phyloP scores from a whole-genome alignment of 176 grass and related monocot genomes.

The Aegilops umbellulata region DNA sequence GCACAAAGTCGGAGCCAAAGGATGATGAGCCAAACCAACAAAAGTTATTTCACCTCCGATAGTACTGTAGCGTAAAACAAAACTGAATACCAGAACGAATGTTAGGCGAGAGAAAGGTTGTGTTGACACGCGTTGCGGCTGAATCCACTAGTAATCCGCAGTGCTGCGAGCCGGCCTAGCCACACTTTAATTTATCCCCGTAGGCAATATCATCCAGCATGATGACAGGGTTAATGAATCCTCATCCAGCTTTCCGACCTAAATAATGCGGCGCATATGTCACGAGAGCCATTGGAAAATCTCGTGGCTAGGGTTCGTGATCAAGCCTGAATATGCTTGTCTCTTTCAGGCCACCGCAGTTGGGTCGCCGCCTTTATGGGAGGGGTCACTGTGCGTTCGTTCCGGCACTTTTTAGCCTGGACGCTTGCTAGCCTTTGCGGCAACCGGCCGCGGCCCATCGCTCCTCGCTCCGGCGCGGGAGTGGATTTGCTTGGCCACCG shows the following conservation, averaged over 20 bases:
- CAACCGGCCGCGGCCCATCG: neutral
- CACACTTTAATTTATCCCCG: neutral
- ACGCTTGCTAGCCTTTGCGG: constrained; percentile 3
- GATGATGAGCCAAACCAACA: too few species aligned
- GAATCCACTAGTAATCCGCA: neutral
- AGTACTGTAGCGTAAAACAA: too few species aligned
- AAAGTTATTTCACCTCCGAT: too few species aligned
- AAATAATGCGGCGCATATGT: neutral
- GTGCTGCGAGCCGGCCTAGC: too few species aligned
- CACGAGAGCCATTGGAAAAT: neutral
- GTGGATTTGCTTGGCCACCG: neutral
- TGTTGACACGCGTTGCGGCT: neutral
- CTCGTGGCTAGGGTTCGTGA: neutral
- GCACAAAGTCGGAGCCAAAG: too few species aligned
- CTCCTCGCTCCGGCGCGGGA: neutral
- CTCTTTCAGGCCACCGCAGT: neutral
- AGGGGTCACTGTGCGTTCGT: neutral
- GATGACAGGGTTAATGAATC: neutral
- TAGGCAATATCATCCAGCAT: neutral
- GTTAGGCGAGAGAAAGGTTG: neutral
- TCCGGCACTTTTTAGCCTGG: neutral
- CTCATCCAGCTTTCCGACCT: neutral
- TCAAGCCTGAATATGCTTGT: neutral
- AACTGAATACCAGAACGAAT: neutral
- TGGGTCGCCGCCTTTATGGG: neutral